These are phyloP conservation scores for Neonectria ditissima DNA, from an alignment of 2,329 filamentous ascomycete genomes.

Conservation along the genomic window DNA sequence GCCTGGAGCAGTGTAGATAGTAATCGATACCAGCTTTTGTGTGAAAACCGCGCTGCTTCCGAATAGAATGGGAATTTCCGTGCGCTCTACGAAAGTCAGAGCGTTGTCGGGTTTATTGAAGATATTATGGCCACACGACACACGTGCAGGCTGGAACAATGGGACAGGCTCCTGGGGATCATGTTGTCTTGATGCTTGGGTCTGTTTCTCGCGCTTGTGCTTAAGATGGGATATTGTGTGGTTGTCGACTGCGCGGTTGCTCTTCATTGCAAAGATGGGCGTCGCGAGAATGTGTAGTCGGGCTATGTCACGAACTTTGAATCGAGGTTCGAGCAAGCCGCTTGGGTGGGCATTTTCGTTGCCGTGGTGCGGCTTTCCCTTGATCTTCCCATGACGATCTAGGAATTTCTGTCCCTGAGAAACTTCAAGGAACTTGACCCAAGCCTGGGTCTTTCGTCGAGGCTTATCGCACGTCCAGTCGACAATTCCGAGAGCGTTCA, in stretches of 20 bases:
- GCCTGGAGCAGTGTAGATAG: conserved; percentile 29
- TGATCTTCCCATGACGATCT: conserved; percentile 47
- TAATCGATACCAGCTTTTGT: conserved; percentile 56
- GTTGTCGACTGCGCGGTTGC: conserved; percentile 48
- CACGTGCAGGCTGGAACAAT: conserved; percentile 29
- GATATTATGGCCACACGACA: conserved; percentile 63
- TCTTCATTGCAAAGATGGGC: conserved; percentile 47
- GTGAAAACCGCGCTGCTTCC: conserved; percentile 56
- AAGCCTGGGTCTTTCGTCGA: conserved; percentile 49
- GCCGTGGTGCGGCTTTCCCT: neutral
- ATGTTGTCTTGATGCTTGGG: neutral
- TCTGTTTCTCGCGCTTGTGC: conserved; percentile 43
- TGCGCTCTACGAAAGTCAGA: conserved; percentile 60
- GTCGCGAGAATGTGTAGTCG: conserved; percentile 48
- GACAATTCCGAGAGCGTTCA: conserved; percentile 55
- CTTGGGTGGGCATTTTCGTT: conserved; percentile 20
- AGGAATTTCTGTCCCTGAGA: conserved; percentile 59
- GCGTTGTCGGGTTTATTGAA: conserved; percentile 48
- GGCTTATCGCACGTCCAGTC: conserved; percentile 60
- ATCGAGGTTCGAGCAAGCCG: neutral
- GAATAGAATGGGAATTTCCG: conserved; percentile 35
- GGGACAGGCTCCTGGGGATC: conserved; percentile 38
- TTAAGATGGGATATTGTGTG: conserved; percentile 44
- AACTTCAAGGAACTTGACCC: conserved; percentile 57
- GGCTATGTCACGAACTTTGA: conserved; percentile 36